Evolutionary conservation across 371 early-diverging fungal genomes (phyloP).

Genomic region (Batrachochytrium dendrobatidis): DNA sequence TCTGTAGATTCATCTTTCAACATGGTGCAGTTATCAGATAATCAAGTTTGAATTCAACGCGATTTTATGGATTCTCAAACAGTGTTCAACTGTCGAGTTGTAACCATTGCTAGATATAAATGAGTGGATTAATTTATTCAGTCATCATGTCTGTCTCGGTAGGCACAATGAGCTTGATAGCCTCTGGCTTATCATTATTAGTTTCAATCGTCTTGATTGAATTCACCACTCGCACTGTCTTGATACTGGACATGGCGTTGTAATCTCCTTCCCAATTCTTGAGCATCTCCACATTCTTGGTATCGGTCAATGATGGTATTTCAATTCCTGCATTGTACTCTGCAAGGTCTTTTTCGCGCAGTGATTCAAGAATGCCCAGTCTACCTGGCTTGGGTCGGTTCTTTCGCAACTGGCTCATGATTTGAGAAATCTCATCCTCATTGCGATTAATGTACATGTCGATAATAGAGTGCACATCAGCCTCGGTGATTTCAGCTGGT

Average conservation of each 20-base stretch:
- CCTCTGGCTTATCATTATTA: too few relatives aligned
- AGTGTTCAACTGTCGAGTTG: too few relatives aligned
- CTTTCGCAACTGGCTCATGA: constrained; percentile 21
- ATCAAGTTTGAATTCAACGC: too few relatives aligned
- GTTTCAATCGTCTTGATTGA: constrained; percentile 26
- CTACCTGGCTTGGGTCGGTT: constrained; percentile 22
- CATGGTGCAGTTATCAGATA: too few relatives aligned
- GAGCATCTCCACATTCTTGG: constrained; percentile 33
- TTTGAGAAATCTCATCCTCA: constrained; percentile 39
- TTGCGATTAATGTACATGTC: constrained; percentile 42
- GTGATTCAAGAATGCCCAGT: constrained; percentile 20
- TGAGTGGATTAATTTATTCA: too few relatives aligned
- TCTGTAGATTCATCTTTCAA: too few relatives aligned
- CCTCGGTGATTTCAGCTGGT: constrained; percentile 21
- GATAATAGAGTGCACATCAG: constrained; percentile 36
- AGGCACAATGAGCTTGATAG: too few relatives aligned
- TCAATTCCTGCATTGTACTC: constrained; percentile 41
- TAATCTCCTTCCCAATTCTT: constrained; percentile 51
- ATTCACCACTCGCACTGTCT: constrained; percentile 19
- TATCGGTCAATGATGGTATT: constrained; percentile 39
- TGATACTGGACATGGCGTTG: constrained; percentile 42
- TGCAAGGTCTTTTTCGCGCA: constrained; percentile 23
- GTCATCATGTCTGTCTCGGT: too few relatives aligned
- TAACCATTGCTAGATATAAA: too few relatives aligned
- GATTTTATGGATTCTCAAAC: too few relatives aligned